Evolutionary conservation across 225 moss, liverwort and hornwort species (phyloP).

Genomic region (Antitrichia curtipendula): DNA sequence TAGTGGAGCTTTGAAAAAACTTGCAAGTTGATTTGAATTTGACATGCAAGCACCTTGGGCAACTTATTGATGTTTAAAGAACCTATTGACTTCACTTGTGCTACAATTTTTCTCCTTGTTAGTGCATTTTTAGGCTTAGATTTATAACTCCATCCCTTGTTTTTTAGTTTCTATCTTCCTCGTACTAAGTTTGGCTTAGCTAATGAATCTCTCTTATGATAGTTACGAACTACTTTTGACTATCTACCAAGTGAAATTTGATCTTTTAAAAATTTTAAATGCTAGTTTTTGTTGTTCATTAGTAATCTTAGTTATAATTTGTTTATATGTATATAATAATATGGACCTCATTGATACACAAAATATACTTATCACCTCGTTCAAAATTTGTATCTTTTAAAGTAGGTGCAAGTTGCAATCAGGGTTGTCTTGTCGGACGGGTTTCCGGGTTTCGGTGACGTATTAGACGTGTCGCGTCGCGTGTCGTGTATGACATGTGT

Average conservation of each 20-base stretch:
- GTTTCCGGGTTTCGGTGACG: too few relatives aligned
- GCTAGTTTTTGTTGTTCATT: not conserved
- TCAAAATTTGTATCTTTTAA: not conserved
- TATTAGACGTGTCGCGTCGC: too few relatives aligned
- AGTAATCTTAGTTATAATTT: not conserved
- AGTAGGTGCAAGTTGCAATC: not conserved
- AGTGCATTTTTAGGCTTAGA: not conserved
- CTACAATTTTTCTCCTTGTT: not conserved
- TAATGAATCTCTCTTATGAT: not conserved
- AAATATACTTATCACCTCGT: not conserved
- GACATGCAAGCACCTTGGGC: too few relatives aligned
- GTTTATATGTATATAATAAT: not conserved
- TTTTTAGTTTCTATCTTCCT: not conserved
- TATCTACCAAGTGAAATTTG: not conserved
- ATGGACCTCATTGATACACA: not conserved
- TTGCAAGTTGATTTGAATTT: not conserved
- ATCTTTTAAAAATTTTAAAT: not conserved
- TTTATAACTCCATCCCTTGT: not conserved
- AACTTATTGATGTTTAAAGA: not conserved
- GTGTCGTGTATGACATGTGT: too few relatives aligned
- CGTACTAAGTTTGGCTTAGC: fast-evolving
- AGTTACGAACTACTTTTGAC: fast-evolving
- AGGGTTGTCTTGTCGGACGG: too few relatives aligned
- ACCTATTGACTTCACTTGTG: not conserved
- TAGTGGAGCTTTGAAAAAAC: too few relatives aligned